Evolutionary conservation across 2,329 filamentous ascomycete species (phyloP), one percentile per base, ranked within the genome.

Genomic region (Fusarium scirpi): DNA sequence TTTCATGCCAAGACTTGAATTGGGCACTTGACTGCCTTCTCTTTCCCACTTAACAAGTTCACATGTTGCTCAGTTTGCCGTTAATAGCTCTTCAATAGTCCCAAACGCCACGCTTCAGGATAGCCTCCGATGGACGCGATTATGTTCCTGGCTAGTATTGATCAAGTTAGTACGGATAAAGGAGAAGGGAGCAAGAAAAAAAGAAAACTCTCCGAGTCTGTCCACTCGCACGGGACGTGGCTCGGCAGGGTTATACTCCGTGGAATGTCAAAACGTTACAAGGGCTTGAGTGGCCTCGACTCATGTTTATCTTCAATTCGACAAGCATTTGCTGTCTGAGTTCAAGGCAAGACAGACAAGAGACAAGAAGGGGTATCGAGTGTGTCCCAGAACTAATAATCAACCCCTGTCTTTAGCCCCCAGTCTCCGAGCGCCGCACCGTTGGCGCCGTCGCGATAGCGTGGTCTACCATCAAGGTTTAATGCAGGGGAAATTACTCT

Each of bases 401-500:
- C 54, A 57, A 51, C 56, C 56, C 67, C 51, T 67, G 63, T 47
- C 34, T 41, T 22, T 58, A 22, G n/a, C 20, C 52, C 46, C 67
- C 25, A 44, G 58, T 41, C 62, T 41, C 67, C 20, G 61, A 73
- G 57, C 72, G 72, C 72, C 72, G 72, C 72, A 74, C 72, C 72
- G 72, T 74, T 74, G 72, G 55, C 72, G 72, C 72, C 72, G 72
- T 53, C 69, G 67, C 68, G 65, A 53, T 74, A 60, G 70, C 65
- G 60, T 47, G 61, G 65, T 58, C 27, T 44, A 63, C 70, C 72
- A 72, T 70, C 70, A 71, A 58, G 72, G 72, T 74, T 67, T 73
- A 67, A 70, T 74, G 72, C 72, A 74, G 70, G 72, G 72, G 72
- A 74, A 70, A 74, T 74, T 74, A 51, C 62, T 54, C 65, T 43